A percentile compares a stretch with the other conserved stretches of the same genome.
Conservation (phyloP, 2,329 filamentous ascomycete species). For the Apiospora saccharicola region DNA sequence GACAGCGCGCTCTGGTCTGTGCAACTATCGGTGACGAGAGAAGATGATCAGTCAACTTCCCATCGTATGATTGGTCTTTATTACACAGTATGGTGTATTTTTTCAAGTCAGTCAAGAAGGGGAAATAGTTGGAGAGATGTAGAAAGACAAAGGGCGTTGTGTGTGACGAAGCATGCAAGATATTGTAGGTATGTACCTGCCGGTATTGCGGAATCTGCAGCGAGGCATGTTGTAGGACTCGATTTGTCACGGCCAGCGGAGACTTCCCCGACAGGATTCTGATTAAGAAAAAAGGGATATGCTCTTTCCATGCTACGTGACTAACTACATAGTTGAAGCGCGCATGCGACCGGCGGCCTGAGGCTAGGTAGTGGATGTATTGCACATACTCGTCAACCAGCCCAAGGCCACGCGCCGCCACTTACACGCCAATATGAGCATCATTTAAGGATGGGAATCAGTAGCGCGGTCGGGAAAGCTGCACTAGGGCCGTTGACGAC, state of each 20-base stretch:
- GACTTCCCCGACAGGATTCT: background rate
- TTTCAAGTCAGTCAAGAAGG: background rate
- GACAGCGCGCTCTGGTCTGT: background rate
- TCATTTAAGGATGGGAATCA: background rate
- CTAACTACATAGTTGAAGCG: background rate
- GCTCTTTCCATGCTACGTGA: background rate
- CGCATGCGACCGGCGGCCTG: background rate
- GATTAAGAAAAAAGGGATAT: background rate
- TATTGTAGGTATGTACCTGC: slow-evolving; percentile 9
- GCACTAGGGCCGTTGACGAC: background rate
- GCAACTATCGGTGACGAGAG: background rate
- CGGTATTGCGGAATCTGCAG: background rate
- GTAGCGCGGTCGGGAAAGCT: slow-evolving; percentile 19
- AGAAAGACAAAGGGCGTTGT: background rate
- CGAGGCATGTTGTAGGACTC: background rate
- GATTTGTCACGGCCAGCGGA: background rate
- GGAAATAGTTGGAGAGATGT: background rate
- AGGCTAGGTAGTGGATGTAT: background rate
- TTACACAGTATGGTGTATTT: background rate
- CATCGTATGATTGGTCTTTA: background rate
- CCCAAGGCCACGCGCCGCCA: background rate
- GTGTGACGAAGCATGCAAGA: slow-evolving; percentile 2
- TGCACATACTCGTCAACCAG: background rate
- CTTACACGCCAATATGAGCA: background rate
- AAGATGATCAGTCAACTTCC: background rate